Conservation (phyloP, 768 basidiomycete genomes). For the Albatrellus ellisii region DNA sequence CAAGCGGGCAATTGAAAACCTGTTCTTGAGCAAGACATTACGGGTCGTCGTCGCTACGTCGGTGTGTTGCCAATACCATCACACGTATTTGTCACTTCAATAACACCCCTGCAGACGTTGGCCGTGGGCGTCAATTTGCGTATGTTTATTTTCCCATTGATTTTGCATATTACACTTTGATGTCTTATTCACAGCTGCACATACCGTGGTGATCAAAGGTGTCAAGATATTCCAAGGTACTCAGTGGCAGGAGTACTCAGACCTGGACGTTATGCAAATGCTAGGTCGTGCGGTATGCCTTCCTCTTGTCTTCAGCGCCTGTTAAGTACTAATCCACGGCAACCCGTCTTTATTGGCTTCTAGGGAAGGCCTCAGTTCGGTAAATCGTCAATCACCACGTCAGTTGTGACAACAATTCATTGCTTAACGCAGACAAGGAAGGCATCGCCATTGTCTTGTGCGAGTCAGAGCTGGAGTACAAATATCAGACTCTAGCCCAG, state of each 20-base stretch:
- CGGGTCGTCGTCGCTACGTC: conserved; percentile 74
- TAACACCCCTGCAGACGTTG: conserved; percentile 48
- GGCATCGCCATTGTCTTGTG: conserved; percentile 80
- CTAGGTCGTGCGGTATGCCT: conserved; percentile 74
- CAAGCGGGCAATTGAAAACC: conserved; percentile 56
- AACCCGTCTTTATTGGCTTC: background rate
- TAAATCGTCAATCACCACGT: conserved; percentile 14
- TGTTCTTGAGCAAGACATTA: conserved; percentile 52
- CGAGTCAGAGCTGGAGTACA: conserved; percentile 53
- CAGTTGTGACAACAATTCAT: background rate
- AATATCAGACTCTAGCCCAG: conserved; percentile 57
- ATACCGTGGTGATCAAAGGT: conserved; percentile 88
- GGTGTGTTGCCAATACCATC: conserved; percentile 28
- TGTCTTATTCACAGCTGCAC: conserved; percentile 46
- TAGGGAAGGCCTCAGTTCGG: conserved; percentile 90
- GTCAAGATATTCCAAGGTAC: conserved; percentile 70
- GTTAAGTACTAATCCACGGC: background rate
- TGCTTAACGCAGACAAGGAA: conserved; percentile 46
- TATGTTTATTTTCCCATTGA: conserved; percentile 22
- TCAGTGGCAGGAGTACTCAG: conserved; percentile 68
- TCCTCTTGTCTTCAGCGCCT: background rate
- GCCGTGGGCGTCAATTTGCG: conserved; percentile 96
- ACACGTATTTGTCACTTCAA: conserved; percentile 3
- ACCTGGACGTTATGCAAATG: conserved; percentile 94
- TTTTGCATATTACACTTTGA: conserved; percentile 1